Conservation (phyloP, 306 rosid species). For the Prunus kanzakura region DNA sequence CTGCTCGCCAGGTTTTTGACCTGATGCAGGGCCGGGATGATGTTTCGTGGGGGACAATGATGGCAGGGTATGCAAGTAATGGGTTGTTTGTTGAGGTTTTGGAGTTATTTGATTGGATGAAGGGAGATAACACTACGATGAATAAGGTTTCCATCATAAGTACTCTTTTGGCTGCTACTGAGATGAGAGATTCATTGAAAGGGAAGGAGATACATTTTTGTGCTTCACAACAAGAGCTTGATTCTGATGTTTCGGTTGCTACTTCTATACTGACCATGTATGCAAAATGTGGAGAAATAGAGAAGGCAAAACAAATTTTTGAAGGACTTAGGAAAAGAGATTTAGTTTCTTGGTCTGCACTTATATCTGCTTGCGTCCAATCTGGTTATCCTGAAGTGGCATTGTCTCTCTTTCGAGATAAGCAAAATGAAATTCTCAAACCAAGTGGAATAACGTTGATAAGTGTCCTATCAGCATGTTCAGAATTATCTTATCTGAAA, state of each 20-base stretch:
- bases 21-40: constrained; percentile 43
- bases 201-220: constrained; percentile 48
- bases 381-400: constrained; percentile 54
- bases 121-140: constrained; percentile 30
- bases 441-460: constrained; percentile 40
- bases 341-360: constrained; percentile 62
- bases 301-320: constrained; percentile 49
- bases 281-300: constrained; percentile 60
- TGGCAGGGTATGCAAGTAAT: constrained; percentile 55
- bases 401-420: constrained; percentile 42
- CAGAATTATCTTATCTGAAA: constrained; percentile 39
- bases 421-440: constrained; percentile 41
- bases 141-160: constrained; percentile 43
- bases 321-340: constrained; percentile 41
- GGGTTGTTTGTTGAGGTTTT: constrained; percentile 51
- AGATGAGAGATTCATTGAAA: constrained; percentile 52
- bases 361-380: constrained; percentile 56
- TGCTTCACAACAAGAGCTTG: constrained; percentile 35
- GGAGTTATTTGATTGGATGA: constrained; percentile 47
- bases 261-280: constrained; percentile 62
- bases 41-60: constrained; percentile 60
- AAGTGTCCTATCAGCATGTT: constrained; percentile 50
- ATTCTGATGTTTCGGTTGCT: constrained; percentile 48
- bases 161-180: constrained; percentile 59
- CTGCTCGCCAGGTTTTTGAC: constrained; percentile 41